A percentile compares a stretch with the other conserved stretches of the same genome.
Evolutionary conservation across 1,284 basidiomycete genomes (phyloP).

Genomic region (Ustilago cynodontis): DNA sequence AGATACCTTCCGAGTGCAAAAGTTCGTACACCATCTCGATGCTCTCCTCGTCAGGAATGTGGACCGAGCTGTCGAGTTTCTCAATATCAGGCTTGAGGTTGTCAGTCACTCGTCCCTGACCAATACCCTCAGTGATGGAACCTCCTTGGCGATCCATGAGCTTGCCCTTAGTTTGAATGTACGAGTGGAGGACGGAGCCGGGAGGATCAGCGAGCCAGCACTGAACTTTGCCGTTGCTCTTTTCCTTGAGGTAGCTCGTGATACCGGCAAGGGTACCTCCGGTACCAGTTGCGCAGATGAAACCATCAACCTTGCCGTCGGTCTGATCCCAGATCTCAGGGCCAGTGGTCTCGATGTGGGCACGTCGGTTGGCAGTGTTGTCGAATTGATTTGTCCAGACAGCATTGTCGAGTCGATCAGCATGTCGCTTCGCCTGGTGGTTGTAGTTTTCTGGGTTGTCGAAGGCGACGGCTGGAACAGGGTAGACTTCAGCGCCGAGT

Average conservation of each 20-base stretch:
- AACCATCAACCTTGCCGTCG: slow-evolving; percentile 83
- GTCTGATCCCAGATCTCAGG: slow-evolving; percentile 98
- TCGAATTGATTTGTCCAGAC: slow-evolving; percentile 99
- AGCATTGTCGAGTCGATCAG: slow-evolving; percentile 84
- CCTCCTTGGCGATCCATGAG: slow-evolving; percentile 82
- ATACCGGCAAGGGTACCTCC: slow-evolving; percentile 94
- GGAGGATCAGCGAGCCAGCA: slow-evolving; percentile 97
- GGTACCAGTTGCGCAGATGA: slow-evolving; percentile 93
- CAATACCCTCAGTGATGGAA: slow-evolving; percentile 98
- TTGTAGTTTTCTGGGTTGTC: slow-evolving; percentile 98
- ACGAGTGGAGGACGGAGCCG: slow-evolving; percentile 89
- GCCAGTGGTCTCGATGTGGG: slow-evolving; percentile 90
- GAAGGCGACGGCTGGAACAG: slow-evolving; percentile 95
- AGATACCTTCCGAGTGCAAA: slow-evolving; percentile 91
- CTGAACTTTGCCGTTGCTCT: slow-evolving; percentile 83
- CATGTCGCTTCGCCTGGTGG: slow-evolving; percentile 93
- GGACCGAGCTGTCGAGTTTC: slow-evolving; percentile 83
- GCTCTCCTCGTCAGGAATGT: slow-evolving; percentile 88
- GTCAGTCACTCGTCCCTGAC: slow-evolving; percentile 95
- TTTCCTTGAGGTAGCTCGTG: slow-evolving; percentile 87
- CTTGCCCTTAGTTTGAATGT: slow-evolving; percentile 81
- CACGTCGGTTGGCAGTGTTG: slow-evolving; percentile 87
- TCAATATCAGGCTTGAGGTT: slow-evolving; percentile 87
- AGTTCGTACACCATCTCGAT: slow-evolving; percentile 94
- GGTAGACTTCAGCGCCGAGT: slow-evolving; percentile 95